These are phyloP conservation scores for Fusarium fujikuroi DNA, from an alignment of 2,329 filamentous ascomycete genomes.

Conservation along the genomic window DNA sequence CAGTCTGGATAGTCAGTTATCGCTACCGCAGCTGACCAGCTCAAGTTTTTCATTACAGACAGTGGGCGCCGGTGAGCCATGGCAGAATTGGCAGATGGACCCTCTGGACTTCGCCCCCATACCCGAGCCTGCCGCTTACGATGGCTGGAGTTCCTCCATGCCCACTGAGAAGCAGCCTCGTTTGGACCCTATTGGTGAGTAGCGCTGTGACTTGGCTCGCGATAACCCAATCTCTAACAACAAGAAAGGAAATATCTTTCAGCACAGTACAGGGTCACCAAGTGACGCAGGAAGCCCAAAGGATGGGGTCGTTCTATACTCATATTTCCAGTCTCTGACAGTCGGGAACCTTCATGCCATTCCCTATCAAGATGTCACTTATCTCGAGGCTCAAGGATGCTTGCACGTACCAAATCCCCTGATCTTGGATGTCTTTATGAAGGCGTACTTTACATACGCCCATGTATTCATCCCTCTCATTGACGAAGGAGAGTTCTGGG, in stretches of 20 bases:
- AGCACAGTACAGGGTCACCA: background rate
- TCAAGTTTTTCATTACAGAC: background rate
- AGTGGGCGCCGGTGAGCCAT: background rate
- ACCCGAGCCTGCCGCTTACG: background rate
- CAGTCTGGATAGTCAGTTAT: rapidly evolving
- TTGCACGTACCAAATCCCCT: background rate
- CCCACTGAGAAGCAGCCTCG: background rate
- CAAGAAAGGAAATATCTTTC: background rate
- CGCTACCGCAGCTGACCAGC: background rate
- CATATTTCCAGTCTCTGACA: background rate
- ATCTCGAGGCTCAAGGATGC: background rate
- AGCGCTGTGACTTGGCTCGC: rapidly evolving
- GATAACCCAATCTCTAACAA: rapidly evolving
- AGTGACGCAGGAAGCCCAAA: background rate
- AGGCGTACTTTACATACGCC: background rate
- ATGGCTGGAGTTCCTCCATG: background rate
- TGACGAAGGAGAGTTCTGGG: slow-evolving; percentile 1
- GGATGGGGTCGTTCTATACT: background rate
- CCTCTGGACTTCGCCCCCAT: background rate
- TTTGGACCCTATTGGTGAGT: background rate
- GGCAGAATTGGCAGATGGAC: background rate
- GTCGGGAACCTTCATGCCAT: background rate
- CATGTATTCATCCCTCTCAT: background rate
- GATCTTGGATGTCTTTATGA: background rate
- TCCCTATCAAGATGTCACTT: background rate